Evolutionary conservation across 2,329 filamentous ascomycete species (phyloP), one percentile per base, ranked within the genome.

Genomic region (Sporothrix mexicana): DNA sequence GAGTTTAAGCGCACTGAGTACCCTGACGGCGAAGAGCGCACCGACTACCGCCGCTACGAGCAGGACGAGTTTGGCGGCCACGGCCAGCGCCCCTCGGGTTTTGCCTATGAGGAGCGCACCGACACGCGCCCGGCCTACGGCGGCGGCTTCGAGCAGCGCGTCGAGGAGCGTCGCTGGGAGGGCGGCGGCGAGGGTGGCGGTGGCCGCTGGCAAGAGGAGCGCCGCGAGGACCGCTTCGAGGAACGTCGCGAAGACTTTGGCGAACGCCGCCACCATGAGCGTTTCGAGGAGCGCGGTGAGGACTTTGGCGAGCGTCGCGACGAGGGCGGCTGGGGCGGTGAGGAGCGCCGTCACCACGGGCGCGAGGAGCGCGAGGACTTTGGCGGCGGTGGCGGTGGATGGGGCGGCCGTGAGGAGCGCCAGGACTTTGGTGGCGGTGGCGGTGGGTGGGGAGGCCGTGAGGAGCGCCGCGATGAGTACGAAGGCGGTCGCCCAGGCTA

Each of bases 1-100:
- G 82, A 90, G 78, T 86, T 88, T 77, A 85, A 83, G 45, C 83
- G 89, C 77, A 92, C 88, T 8, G 83, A 87, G 71, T 88, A 88
- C 74, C 82, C 85, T 20, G 84, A 85, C 71, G 90, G 90, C 68
- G 87, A 87, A 66, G 83, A 85, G 71, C 83, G 85, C 72, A 85
- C 87, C 53, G 88, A 91, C 73, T 92, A 90, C 80, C 84, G 85
- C 73, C 87, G 88, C 45, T 90, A 88, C 75, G 89, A 91, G 77
- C 84, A 87, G 64, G 81, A 85, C 47, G 78, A 78, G 59, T 81
- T 82, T 36, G 41, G 62, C 55, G 78, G 79, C 6, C 80, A 79
- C 41, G 79, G 80, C 25, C 78, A 80, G 43, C 78, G 79, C 7
- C 81, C 83, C 25, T 80, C 81, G 25, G 86, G 85, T 43, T 88